These are phyloP conservation scores for Zygoascus biomembranicola DNA, from an alignment of 805 yeast genomes.

Conservation along the genomic window DNA sequence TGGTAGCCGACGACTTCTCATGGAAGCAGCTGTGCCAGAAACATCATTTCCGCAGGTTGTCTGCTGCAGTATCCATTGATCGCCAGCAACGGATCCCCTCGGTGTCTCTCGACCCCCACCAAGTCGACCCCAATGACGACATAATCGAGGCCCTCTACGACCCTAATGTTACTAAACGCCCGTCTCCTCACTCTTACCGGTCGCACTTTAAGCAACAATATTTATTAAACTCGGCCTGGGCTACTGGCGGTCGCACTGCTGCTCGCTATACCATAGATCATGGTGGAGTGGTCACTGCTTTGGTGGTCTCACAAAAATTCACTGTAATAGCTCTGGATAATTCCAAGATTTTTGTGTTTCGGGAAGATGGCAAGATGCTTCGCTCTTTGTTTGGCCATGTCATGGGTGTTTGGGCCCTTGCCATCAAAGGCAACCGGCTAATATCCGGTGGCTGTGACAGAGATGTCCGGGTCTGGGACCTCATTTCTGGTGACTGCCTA, in stretches of 20 bases:
- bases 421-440: slow-evolving; percentile 81
- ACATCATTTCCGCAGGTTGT: slow-evolving; percentile 30
- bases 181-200: slow-evolving; percentile 30
- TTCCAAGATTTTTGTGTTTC: slow-evolving; percentile 35
- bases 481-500: slow-evolving; percentile 75
- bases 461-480: slow-evolving; percentile 94
- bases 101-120: slow-evolving; percentile 6
- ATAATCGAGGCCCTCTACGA: slow-evolving; percentile 26
- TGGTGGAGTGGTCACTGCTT: slow-evolving; percentile 34
- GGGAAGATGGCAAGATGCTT: slow-evolving; percentile 36
- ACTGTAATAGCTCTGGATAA: slow-evolving; percentile 37
- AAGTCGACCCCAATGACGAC: slow-evolving; percentile 7
- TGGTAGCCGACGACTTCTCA: slow-evolving; percentile 34
- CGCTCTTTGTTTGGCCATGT: slow-evolving; percentile 95
- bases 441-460: slow-evolving; percentile 96
- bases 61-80: slow-evolving; percentile 25
- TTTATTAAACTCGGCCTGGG: slow-evolving; percentile 33
- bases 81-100: slow-evolving; percentile 10
- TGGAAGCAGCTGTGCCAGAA: slow-evolving; percentile 34
- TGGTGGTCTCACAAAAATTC: slow-evolving; percentile 29
- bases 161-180: slow-evolving; percentile 25
- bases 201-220: slow-evolving; percentile 34
- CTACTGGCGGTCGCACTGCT: slow-evolving; percentile 32
- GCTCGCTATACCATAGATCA: slow-evolving; percentile 31
- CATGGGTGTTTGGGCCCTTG: slow-evolving; percentile 96